Base-by-base conservation (phyloP, 148 eudicot genomes). In the Salicornia ramosissima region DNA sequence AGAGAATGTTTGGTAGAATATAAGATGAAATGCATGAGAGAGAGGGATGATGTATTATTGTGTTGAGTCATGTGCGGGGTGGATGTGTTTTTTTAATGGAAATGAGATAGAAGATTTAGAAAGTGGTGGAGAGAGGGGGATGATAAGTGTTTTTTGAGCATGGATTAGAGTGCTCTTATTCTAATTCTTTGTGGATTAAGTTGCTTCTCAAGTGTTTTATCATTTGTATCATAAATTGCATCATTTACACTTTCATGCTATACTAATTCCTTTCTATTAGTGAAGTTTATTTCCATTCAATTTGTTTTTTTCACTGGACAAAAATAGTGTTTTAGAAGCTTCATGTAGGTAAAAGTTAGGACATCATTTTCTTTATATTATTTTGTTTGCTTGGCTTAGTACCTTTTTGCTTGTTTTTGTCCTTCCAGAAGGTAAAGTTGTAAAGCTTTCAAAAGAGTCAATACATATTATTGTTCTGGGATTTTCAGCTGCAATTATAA, bases 391-490 rank as follows among this genome's bases (percentile, higher is more conserved):
- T 24, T 50, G 51, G 15, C 53, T 55, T 53, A 6, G 42, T 68
- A 14, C 4, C 33, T 14, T 64, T 50, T 43, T 67, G 7, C 4
- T 34, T 34, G 26, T 14, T 53, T 39, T 67, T 60, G 45, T 52
- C 46, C 30, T 73, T 66, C 39, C 85, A 93, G 97, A 94, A 76
- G 99, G 97, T 30, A 88, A 94, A 83, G 96, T 90, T 18, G 91
- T 94, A 64, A 90, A 91, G 75, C 67, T 89, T 71, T 69, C 88
- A 39, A 77, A 80, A 28, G 90, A 90, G 40, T 86, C 97, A 6
- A 84, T 94, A 43, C 97, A 94, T 78, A 75, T 88, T 26, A 80
- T 94, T 53, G 83, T 90, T 77, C 96, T 90, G 72, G 97, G 99
- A 56, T 94, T 94, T 85, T 85, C 96, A 54, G 88, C 96, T 68